Evolutionary conservation across 2,329 filamentous ascomycete species (phyloP), one percentile per base, ranked within the genome.

Genomic region (Xylariaceae sp.): DNA sequence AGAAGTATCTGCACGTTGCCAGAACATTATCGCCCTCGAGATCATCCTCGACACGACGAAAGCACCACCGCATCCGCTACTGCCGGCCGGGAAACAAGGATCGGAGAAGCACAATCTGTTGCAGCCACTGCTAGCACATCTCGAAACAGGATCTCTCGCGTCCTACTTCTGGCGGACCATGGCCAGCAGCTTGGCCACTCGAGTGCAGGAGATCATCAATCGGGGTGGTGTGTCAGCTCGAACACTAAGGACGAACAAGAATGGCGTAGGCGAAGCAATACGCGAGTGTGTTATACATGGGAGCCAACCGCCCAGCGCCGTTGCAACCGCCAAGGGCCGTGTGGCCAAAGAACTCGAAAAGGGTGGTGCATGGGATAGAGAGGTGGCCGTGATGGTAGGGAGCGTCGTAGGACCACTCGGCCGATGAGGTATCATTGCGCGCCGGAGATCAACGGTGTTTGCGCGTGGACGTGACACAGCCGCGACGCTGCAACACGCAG

Each of bases 81-180:
- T 91, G 2, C 62, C 67, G 3, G 45, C 51, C 4, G 41, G 52
- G 12, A 35, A 52, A 28, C 45, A 49, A 35, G 45, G 19, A 3
- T 42, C 34, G 18, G 60, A 70, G 34, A 62, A 67, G 35, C 55
- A 58, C 47, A 77, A 70, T 43, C 75, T 96, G 32, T 73, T 96
- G 0, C 78, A 84, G 43, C 83, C 83, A 0, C 69, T 95, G 0
- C 76, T 95, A 8, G 69, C 78, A 9, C 73, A 83, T n/a, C 77
- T 98, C 7, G 93, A 97, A 64, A 95, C 89, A 0, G 81, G 87
- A 0, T 93, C 87, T 2, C 70, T 98, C 13, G 81, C 89, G 1
- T 91, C 87, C 1, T 95, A 91, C 62, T 98, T 95, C 67, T 98
- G 93, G 89, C 78, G 93, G 39, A 87, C 85, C 8, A 77, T 97